Conservation (phyloP, 2,329 filamentous ascomycete species). For the Claviceps digitariae region DNA sequence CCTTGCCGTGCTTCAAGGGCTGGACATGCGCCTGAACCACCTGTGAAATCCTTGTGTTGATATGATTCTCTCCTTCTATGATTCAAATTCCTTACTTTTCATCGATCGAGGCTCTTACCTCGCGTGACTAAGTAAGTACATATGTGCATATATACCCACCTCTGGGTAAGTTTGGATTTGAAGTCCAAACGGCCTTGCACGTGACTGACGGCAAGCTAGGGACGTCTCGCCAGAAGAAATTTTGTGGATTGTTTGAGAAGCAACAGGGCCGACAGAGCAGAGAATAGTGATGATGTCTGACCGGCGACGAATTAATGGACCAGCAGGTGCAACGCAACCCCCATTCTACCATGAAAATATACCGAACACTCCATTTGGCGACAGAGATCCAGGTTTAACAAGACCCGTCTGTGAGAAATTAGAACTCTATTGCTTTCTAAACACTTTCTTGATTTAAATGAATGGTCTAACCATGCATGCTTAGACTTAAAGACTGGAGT, state of each 20-base stretch:
- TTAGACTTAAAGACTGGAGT: slow-evolving; percentile 81
- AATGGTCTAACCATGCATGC: background rate
- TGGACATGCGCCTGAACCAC: no score
- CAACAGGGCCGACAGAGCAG: background rate
- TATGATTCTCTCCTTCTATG: no score
- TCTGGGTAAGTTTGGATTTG: no score
- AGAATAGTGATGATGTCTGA: slow-evolving; percentile 50
- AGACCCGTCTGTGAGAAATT: slow-evolving; percentile 38
- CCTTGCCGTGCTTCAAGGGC: no score
- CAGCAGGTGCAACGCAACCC: slow-evolving; percentile 59
- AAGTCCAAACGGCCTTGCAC: background rate
- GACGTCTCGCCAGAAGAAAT: background rate
- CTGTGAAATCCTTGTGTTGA: no score
- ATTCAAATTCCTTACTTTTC: no score
- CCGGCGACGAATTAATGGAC: slow-evolving; percentile 80
- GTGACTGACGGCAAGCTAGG: background rate
- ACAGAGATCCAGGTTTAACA: slow-evolving; percentile 45
- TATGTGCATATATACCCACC: no score
- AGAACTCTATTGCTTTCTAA: background rate
- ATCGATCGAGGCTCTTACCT: no score
- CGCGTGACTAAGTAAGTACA: no score
- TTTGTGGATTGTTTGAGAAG: background rate
- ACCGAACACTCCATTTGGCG: slow-evolving; percentile 37
- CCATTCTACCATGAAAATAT: slow-evolving; percentile 52
- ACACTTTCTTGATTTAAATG: background rate